Percentiles rank a stretch among this genome's conserved stretches.
Evolutionary conservation across 768 basidiomycete genomes (phyloP).

Genomic region (Kockovaella imperatae): DNA sequence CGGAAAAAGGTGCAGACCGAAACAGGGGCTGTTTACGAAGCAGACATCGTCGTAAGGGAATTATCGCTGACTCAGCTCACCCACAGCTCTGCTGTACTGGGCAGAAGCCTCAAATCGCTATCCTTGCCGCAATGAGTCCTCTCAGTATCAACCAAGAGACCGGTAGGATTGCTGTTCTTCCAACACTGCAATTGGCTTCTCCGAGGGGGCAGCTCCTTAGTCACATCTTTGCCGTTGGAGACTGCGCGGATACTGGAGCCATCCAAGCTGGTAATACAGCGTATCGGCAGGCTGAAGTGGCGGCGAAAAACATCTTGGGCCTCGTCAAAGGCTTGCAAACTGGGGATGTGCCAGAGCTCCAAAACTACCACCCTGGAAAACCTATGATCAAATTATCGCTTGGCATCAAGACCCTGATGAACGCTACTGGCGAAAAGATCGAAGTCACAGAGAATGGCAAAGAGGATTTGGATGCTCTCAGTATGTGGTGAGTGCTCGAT

Average conservation of each 20-base stretch:
- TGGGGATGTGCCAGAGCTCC: constrained; percentile 23
- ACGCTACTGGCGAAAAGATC: no score
- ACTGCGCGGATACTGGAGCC: constrained; percentile 23
- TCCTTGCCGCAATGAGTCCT: constrained; percentile 2
- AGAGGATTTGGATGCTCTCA: no score
- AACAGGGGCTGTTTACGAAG: constrained; percentile 31
- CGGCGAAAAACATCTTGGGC: constrained; percentile 27
- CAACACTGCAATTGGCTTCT: no score
- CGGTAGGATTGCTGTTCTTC: neutral
- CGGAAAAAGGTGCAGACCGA: constrained; percentile 31
- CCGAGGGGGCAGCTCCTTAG: neutral
- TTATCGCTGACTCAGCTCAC: no score
- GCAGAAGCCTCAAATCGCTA: neutral
- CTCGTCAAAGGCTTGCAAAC: no score
- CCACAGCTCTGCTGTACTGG: constrained; percentile 4
- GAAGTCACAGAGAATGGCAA: no score
- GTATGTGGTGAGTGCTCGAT: no score
- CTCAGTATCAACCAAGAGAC: neutral
- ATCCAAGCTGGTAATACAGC: constrained; percentile 33
- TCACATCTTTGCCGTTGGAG: constrained; percentile 27
- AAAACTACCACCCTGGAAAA: constrained; percentile 28
- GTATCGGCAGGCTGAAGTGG: constrained; percentile 26
- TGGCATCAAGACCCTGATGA: no score
- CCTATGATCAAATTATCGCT: constrained; percentile 41
- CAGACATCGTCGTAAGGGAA: constrained; percentile 38